These are phyloP conservation scores for Eucalyptus marginata DNA, from an alignment of 345 rosid genomes.

Conservation along the genomic window DNA sequence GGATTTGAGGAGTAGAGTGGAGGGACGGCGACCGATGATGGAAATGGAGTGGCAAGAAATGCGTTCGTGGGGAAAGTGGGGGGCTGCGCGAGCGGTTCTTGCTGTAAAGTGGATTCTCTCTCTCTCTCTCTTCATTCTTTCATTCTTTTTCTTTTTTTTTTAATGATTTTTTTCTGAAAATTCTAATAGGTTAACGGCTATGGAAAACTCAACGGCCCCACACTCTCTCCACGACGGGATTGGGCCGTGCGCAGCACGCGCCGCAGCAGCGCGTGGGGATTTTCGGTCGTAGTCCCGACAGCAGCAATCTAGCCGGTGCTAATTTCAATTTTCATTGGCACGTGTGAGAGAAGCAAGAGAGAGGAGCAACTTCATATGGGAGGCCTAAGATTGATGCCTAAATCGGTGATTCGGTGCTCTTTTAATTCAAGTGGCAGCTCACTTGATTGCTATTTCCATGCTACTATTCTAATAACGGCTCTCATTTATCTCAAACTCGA, in stretches of 20 bases:
- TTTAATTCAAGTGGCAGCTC: background rate
- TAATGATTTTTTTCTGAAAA: background rate
- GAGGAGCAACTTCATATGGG: background rate
- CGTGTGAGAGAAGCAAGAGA: background rate
- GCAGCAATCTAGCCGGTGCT: background rate
- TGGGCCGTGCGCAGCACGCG: background rate
- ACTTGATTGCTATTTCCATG: background rate
- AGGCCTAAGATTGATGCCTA: background rate
- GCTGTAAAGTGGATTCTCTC: background rate
- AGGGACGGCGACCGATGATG: background rate
- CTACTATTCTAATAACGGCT: background rate
- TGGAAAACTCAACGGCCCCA: background rate
- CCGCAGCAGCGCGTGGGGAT: background rate
- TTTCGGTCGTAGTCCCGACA: background rate
- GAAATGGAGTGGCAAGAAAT: background rate
- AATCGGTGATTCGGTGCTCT: background rate
- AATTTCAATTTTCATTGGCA: background rate
- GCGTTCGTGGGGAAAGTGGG: background rate
- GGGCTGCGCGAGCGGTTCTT: background rate
- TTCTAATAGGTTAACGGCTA: background rate
- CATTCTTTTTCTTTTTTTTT: no score
- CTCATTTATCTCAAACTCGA: background rate
- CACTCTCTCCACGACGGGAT: background rate
- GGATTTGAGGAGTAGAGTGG: background rate
- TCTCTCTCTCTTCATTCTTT: background rate